Evolutionary conservation across 2,329 filamentous ascomycete species (phyloP), one percentile per base, ranked within the genome.

Genomic region (Pseudocercospora musae): DNA sequence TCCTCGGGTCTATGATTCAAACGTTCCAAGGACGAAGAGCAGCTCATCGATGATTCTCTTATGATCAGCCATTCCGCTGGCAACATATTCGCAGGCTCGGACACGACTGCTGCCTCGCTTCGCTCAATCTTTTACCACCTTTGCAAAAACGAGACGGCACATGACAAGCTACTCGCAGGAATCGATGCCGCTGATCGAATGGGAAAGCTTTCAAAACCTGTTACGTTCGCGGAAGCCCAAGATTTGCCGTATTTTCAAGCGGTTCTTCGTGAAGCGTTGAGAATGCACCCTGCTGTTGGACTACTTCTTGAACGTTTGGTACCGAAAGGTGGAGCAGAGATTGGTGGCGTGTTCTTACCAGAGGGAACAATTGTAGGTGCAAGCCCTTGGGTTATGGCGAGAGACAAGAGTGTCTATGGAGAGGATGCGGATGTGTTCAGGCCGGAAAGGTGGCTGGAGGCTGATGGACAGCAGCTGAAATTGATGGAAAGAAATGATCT

Each of bases 391-490:
- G 72, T 73, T 2, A 63, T 75, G 18, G 74, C 75, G 42, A 64
- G 71, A 4, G 68, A 73, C 52, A 57, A 64, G 27, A 65, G 70
- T 6, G 67, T 75, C 4, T 75, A 64, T 55, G 74, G 73, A 2
- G 58, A 69, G 6, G 72, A 76, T 49, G 70, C 69, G 6, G 73
- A 76, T 31, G 57, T 56, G 0, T 77, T 76, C 62, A 57, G 73
- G 8, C 75, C 75, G 2, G 75, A 77, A 58, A 57, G 74, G 4
- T 77, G 74, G 75, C 44, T 77, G 44, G 62, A 64, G n/a, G 40
- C 53, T 5, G 20, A 92, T 70, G 64, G 67, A 29, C 67, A 71
- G 27, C 62, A 70, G 13, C 86, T 87, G 44, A 80, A 79, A 25
- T 59, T 71, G 40, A 56, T 75, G 49, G 73, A 75, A 57, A 72